Conservation (phyloP, 148 eudicot genomes). For the Camellia japonica region DNA sequence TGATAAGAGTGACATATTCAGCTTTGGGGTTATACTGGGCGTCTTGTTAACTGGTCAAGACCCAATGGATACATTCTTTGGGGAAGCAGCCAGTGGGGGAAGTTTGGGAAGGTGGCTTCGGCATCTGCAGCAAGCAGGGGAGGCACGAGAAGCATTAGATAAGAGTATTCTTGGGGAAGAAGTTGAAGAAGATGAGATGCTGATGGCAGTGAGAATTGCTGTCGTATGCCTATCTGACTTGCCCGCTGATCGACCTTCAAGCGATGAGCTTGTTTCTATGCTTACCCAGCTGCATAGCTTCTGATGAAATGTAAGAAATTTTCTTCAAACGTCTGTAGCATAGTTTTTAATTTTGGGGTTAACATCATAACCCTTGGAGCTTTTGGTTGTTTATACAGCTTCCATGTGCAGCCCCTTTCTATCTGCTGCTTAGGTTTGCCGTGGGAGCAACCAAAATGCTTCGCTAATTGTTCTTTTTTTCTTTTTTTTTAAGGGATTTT, state of each 20-base stretch:
- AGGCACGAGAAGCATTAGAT: slow-evolving; percentile 72
- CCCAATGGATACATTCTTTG: slow-evolving; percentile 71
- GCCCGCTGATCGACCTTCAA: slow-evolving; percentile 89
- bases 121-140: slow-evolving; percentile 84
- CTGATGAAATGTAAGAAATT: slow-evolving; percentile 27
- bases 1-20: slow-evolving; percentile 86
- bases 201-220: slow-evolving; percentile 88
- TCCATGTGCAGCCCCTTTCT: slow-evolving; percentile 3
- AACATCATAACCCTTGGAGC: slow-evolving; percentile 4
- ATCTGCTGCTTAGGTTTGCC: slow-evolving; percentile 26
- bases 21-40: slow-evolving; percentile 87
- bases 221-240: slow-evolving; percentile 77
- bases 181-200: slow-evolving; percentile 88
- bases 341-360: background rate
- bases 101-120: slow-evolving; percentile 81
- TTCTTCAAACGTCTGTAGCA: background rate
- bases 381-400: slow-evolving; percentile 40
- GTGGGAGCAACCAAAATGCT: slow-evolving; percentile 33
- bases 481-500: background rate
- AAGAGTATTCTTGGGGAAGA: slow-evolving; percentile 77
- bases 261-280: slow-evolving; percentile 94
- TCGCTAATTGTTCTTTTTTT: background rate
- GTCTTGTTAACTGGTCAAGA: slow-evolving; percentile 76
- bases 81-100: slow-evolving; percentile 58
- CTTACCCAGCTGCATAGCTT: slow-evolving; percentile 90